Conservation (phyloP, 1,284 basidiomycete genomes). For the Stygiomarasmius scandens region DNA sequence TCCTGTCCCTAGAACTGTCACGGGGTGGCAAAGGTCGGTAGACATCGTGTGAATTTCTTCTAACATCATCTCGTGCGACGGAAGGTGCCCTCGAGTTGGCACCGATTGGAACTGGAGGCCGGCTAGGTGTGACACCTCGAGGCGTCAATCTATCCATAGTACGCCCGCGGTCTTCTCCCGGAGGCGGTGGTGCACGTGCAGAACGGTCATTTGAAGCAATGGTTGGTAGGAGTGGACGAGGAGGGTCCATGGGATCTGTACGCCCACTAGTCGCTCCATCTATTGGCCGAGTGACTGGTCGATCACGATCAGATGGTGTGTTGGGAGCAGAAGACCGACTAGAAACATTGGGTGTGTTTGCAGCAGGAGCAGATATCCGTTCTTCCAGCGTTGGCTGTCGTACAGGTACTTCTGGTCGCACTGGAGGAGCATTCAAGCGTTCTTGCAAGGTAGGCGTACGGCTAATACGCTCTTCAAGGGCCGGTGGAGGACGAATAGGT, state of each 20-base stretch:
- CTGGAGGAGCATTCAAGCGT: neutral
- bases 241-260: neutral
- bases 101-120: neutral
- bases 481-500: neutral
- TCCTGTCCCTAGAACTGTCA: neutral
- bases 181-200: neutral
- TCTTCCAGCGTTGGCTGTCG: neutral
- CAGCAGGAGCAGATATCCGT: neutral
- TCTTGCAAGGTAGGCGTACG: neutral
- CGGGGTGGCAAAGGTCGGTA: neutral
- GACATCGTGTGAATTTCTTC: neutral
- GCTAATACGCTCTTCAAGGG: neutral
- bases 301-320: neutral
- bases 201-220: neutral
- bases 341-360: neutral
- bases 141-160: neutral
- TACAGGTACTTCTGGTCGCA: neutral
- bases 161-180: neutral
- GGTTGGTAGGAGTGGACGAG: neutral
- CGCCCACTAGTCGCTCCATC: neutral
- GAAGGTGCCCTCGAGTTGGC: neutral
- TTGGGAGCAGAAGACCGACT: neutral
- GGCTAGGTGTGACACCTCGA: neutral
- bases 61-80: neutral
- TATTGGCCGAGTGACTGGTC: neutral